Evolutionary conservation across 129 eudicot species (phyloP).

Genomic region (Erigeron canadensis): DNA sequence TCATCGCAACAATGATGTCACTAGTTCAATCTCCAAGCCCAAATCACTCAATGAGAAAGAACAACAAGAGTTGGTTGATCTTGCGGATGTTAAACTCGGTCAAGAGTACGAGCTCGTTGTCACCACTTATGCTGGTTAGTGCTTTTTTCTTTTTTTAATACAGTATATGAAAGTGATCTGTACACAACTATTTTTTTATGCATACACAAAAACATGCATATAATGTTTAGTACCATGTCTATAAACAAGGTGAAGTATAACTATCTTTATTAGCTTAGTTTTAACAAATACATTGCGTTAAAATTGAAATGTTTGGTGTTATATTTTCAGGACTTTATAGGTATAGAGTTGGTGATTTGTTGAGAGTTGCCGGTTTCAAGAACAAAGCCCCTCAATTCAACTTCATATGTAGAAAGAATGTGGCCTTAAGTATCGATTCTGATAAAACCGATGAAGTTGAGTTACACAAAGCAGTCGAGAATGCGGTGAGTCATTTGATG

Average conservation of each 20-base stretch:
- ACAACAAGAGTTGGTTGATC: slow-evolving; percentile 59
- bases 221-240: background rate
- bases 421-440: slow-evolving; percentile 68
- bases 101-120: slow-evolving; percentile 83
- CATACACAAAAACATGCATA: background rate
- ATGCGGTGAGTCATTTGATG: slow-evolving; percentile 50
- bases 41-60: slow-evolving; percentile 59
- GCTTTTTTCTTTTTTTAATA: too few species aligned
- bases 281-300: background rate
- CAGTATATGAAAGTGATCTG: background rate
- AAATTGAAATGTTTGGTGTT: background rate
- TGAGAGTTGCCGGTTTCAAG: slow-evolving; percentile 73
- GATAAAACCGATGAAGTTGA: slow-evolving; percentile 79
- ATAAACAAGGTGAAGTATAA: too few species aligned
- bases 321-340: slow-evolving; percentile 59
- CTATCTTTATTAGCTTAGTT: background rate
- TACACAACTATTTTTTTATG: background rate
- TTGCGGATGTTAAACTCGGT: slow-evolving; percentile 66
- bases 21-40: slow-evolving; percentile 31
- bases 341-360: slow-evolving; percentile 74
- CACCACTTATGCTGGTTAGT: slow-evolving; percentile 72
- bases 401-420: slow-evolving; percentile 73
- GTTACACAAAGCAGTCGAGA: slow-evolving; percentile 62
- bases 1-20: slow-evolving; percentile 43
- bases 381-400: slow-evolving; percentile 74